Percentiles rank a stretch among this genome's conserved stretches.
Evolutionary conservation across 2,329 filamentous ascomycete species (phyloP).

Genomic region (Monilinia polystroma): DNA sequence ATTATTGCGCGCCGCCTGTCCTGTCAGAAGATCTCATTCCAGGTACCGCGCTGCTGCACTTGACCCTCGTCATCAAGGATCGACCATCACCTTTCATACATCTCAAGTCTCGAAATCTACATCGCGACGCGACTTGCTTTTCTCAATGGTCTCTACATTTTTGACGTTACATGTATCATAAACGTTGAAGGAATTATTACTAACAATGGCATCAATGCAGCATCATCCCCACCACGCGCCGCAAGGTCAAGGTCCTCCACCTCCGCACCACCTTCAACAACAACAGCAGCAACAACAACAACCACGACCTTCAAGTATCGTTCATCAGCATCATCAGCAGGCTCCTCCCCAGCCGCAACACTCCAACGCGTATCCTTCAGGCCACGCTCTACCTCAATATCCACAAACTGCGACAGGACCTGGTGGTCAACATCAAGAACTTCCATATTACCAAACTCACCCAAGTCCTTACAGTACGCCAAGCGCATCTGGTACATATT

Average conservation of each 20-base stretch:
- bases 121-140: constrained; percentile 39
- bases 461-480: constrained; percentile 81
- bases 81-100: constrained; percentile 34
- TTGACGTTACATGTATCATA: constrained; percentile 33
- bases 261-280: constrained; percentile 58
- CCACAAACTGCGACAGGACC: constrained; percentile 62
- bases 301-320: constrained; percentile 68
- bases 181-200: constrained; percentile 28
- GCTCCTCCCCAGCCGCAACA: constrained; percentile 61
- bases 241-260: constrained; percentile 63
- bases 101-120: constrained; percentile 37
- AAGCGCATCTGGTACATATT: constrained; percentile 78
- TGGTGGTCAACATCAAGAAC: constrained; percentile 63
- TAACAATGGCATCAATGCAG: constrained; percentile 49
- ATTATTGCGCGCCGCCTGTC: constrained; percentile 30
- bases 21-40: constrained; percentile 37
- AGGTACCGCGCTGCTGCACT: constrained; percentile 36
- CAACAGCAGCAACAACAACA: constrained; percentile 63
- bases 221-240: constrained; percentile 73
- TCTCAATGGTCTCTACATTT: constrained; percentile 40
- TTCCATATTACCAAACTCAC: constrained; percentile 78
- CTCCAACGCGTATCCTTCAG: constrained; percentile 65
- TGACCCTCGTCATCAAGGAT: constrained; percentile 41
- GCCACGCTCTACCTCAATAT: constrained; percentile 68
- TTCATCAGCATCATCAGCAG: constrained; percentile 67